These are phyloP conservation scores for Coprinellus micaceus DNA, from an alignment of 768 basidiomycete genomes.

Conservation along the genomic window DNA sequence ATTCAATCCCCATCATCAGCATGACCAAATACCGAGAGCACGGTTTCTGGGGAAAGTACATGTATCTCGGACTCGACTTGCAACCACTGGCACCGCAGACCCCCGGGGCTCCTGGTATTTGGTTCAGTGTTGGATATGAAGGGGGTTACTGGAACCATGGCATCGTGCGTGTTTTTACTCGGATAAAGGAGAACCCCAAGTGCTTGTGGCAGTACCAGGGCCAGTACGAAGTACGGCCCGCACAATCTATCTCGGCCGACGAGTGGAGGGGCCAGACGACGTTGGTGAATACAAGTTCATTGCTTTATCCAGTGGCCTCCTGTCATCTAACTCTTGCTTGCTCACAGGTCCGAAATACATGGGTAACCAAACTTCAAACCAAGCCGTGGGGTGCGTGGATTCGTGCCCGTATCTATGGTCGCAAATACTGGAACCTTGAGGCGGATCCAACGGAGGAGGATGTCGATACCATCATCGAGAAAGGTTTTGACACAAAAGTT, in stretches of 20 bases:
- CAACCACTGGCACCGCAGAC: slow-evolving; percentile 27
- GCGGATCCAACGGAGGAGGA: background rate
- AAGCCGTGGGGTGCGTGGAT: slow-evolving; percentile 25
- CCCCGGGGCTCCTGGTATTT: slow-evolving; percentile 27
- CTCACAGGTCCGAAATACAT: background rate
- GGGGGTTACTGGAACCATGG: slow-evolving; percentile 7
- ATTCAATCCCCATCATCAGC: background rate
- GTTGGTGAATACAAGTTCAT: slow-evolving; percentile 9
- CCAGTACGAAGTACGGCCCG: slow-evolving; percentile 27
- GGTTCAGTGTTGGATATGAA: slow-evolving; percentile 15
- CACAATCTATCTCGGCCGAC: slow-evolving; percentile 35
- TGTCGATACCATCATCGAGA: background rate
- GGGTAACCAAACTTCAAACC: background rate
- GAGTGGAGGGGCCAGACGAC: slow-evolving; percentile 18
- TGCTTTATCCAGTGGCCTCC: background rate
- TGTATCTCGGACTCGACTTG: slow-evolving; percentile 22
- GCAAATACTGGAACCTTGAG: slow-evolving; percentile 20
- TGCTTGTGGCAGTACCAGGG: slow-evolving; percentile 31
- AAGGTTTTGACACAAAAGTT: slow-evolving; percentile 1
- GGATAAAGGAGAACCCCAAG: slow-evolving; percentile 18
- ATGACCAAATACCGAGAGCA: background rate
- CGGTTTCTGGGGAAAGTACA: no score
- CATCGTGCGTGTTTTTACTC: slow-evolving; percentile 30
- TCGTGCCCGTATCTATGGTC: slow-evolving; percentile 25
- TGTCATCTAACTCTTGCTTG: background rate